Percentiles rank a stretch among this genome's conserved stretches.
Conservation (phyloP, 192 early-diverging fungal genomes). For the Rhizoclosmatium globosum region DNA sequence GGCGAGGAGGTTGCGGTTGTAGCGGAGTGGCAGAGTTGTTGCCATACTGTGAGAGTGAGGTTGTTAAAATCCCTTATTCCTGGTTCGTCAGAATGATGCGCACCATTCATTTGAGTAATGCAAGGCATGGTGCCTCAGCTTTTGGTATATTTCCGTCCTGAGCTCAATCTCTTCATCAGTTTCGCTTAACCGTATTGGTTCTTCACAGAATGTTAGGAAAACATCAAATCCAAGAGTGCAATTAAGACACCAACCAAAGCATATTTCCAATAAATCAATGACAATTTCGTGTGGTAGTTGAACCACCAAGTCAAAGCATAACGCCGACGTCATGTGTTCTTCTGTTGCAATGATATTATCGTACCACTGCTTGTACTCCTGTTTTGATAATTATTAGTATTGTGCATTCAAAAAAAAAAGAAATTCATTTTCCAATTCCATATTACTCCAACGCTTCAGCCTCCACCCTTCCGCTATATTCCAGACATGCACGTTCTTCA, state of each 20-base stretch:
- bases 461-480: neutral
- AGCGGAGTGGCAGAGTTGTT: constrained; percentile 27
- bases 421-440: too few species aligned
- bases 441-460: too few species aligned
- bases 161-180: neutral
- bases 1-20: constrained; percentile 22
- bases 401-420: neutral
- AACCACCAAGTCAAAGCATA: constrained; percentile 30
- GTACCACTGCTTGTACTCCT: constrained; percentile 31
- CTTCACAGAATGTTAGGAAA: neutral
- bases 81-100: too few species aligned
- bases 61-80: neutral
- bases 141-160: constrained; percentile 28
- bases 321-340: constrained; percentile 17
- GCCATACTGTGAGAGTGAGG: constrained; percentile 22
- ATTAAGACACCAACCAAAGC: constrained; percentile 10
- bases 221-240: neutral
- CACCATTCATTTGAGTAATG: constrained; percentile 29
- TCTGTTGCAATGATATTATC: constrained; percentile 30
- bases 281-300: constrained; percentile 26
- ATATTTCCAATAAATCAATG: constrained; percentile 6
- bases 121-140: constrained; percentile 19
- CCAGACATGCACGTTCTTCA: neutral
- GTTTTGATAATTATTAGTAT: neutral
- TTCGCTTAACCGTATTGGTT: neutral